Base-by-base conservation (phyloP, 2,329 filamentous ascomycete species). In the Cladophialophora immunda region DNA sequence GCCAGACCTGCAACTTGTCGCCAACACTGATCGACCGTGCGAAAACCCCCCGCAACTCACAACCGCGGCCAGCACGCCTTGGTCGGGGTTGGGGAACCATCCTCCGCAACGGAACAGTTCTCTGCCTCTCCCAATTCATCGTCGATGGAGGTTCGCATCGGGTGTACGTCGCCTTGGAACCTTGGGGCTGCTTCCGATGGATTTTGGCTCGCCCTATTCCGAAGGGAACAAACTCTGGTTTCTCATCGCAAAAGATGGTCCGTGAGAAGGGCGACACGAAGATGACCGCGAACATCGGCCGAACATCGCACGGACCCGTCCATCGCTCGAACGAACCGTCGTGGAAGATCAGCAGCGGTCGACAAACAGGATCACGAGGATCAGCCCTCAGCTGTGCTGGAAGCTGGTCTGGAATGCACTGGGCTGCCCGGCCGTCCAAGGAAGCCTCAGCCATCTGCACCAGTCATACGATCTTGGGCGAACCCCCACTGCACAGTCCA, bases 51-150 rank as follows among this genome's bases (percentile, higher is more conserved):
- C 19, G 22, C 45, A 50, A 50, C 22, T 25, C 5, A 5, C 6
- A 50, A 25, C 45, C 19, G 19, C 45, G 22, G n/a, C 9, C 45
- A 25, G 45, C 45, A 25, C 19, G 45, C 4, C 4, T 41, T 41
- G 15, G 15, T 8, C 15, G 3, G 17, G 38, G 15, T 41, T 41
- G 38, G 38, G 38, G 38, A 41, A n/a, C n/a, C 19, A 50, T 50
- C 25, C 45, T 50, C 45, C 45, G 45, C 45, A 50, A 11, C 19
- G 45, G 45, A 50, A 50, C 8, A 50, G 45, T 50, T 25, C 45
- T 50, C 3, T 25, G 22, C 45, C 1, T 50, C 22, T 50, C 45
- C 2, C 45, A 50, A 11, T 22, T n/a, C 22, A 22, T 50, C 19
- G 17, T 50, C 19, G 45, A 50, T 50, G 22, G 22, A 8, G 22